These are phyloP conservation scores for Leptomonas pyrrhocoris DNA, from an alignment of 208 protist genomes.

Conservation along the genomic window DNA sequence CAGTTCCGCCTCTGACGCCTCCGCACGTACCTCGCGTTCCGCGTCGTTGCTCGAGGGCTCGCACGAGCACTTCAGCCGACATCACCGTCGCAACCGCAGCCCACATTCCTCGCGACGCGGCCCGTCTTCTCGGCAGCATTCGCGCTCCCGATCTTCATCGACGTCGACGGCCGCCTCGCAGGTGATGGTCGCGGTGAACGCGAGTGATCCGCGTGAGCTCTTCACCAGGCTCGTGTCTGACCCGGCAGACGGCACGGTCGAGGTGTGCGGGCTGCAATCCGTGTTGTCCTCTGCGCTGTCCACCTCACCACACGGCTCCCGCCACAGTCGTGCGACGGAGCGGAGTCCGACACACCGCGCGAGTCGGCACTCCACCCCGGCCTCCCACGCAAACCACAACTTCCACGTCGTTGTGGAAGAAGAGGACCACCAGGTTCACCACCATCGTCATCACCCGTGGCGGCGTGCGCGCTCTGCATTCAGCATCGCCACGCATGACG, in stretches of 20 bases:
- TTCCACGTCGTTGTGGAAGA: background rate
- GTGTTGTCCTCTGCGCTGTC: background rate
- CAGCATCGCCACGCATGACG: background rate
- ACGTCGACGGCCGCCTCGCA: background rate
- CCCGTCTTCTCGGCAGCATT: background rate
- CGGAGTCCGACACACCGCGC: background rate
- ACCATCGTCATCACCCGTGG: background rate
- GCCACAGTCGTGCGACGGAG: background rate
- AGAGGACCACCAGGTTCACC: background rate
- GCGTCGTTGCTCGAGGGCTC: background rate
- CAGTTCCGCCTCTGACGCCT: background rate
- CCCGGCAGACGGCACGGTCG: conserved; percentile 16
- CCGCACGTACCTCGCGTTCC: background rate
- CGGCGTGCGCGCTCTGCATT: background rate
- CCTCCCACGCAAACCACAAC: background rate
- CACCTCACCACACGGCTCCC: background rate
- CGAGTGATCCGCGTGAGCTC: conserved; percentile 10
- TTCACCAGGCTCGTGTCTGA: conserved; percentile 11
- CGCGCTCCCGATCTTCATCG: background rate
- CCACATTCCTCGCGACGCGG: background rate
- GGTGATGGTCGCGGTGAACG: conserved; percentile 17
- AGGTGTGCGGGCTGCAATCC: conserved; percentile 3
- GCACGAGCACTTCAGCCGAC: background rate
- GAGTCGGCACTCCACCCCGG: background rate
- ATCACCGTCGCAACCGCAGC: conserved; percentile 1